Conservation (phyloP, 1,284 basidiomycete genomes). For the Farysia itapuensis region DNA sequence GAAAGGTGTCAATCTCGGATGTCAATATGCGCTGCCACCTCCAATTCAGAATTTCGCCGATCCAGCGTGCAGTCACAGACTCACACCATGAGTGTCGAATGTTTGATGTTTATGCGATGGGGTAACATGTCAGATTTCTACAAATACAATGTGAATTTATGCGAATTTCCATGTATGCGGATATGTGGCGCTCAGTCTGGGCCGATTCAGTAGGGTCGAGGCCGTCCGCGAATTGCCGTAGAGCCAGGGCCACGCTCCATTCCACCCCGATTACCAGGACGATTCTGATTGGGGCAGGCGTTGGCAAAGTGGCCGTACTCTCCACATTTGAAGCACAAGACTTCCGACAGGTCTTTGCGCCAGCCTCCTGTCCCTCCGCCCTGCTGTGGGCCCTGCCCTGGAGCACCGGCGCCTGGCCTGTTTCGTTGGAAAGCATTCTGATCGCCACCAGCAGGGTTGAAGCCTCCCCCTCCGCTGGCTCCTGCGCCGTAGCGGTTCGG, state of each 20-base stretch:
- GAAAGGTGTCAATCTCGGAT: too few species aligned
- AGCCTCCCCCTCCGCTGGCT: background rate
- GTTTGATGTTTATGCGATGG: too few species aligned
- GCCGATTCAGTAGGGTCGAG: conserved; percentile 16
- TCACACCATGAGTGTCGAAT: too few species aligned
- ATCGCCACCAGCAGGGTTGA: background rate
- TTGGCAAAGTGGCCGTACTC: conserved; percentile 58
- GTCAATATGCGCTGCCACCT: too few species aligned
- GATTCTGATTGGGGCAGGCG: conserved; percentile 48
- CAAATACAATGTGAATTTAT: too few species aligned
- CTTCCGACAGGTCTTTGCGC: conserved; percentile 46
- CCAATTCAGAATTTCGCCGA: too few species aligned
- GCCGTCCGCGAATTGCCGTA: too few species aligned
- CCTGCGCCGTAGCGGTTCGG: conserved; percentile 14
- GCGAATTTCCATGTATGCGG: too few species aligned
- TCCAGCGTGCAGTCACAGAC: too few species aligned
- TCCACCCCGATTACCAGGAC: conserved; percentile 50
- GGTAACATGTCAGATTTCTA: too few species aligned
- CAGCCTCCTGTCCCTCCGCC: conserved; percentile 21
- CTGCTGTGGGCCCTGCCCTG: conserved; percentile 2
- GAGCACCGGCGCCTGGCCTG: background rate
- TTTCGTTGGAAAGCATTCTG: background rate
- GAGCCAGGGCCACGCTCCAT: conserved; percentile 34
- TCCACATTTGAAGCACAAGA: conserved; percentile 57
- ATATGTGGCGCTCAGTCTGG: too few species aligned